phyloP scores from a whole-genome alignment of 192 early-diverging fungal species.

The Powellomyces hirtus region DNA sequence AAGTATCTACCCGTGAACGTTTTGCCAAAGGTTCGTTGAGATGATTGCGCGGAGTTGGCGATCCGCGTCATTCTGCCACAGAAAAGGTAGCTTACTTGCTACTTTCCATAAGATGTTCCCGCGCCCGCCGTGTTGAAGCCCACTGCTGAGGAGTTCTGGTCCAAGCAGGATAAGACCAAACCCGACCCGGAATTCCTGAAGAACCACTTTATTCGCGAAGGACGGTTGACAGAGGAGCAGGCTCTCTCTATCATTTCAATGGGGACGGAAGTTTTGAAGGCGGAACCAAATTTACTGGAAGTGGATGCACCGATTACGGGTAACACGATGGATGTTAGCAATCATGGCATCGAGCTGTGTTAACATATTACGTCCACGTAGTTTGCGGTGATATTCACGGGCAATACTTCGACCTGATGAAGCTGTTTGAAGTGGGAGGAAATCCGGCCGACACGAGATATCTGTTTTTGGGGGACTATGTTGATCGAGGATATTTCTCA shows the following conservation, averaged over 20 bases:
- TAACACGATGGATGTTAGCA: too few species aligned
- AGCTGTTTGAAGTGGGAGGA: constrained; percentile 96
- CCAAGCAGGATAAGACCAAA: constrained; percentile 64
- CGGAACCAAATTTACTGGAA: constrained; percentile 83
- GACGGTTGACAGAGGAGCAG: constrained; percentile 87
- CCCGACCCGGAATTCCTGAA: constrained; percentile 84
- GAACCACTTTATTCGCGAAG: constrained; percentile 90
- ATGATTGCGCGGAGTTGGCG: not conserved
- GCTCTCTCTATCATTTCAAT: constrained; percentile 83
- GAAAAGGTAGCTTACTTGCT: too few species aligned
- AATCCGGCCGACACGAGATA: constrained; percentile 87
- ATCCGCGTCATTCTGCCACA: not conserved
- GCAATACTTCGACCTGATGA: constrained; percentile 98
- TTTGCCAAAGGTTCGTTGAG: constrained; percentile 67
- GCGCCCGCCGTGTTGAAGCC: constrained; percentile 55
- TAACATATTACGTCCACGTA: too few species aligned
- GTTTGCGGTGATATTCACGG: constrained; percentile 98
- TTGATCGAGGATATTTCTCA: constrained; percentile 95
- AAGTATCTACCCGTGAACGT: constrained; percentile 71
- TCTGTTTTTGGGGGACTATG: constrained; percentile 95
- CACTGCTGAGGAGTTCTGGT: constrained; percentile 63
- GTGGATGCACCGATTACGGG: constrained; percentile 90
- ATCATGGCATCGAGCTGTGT: too few species aligned
- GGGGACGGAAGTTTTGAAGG: constrained; percentile 74
- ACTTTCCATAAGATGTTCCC: constrained; percentile 57